Base-by-base conservation (phyloP, 768 basidiomycete species). In the Tylopilus vinaceipallidus region DNA sequence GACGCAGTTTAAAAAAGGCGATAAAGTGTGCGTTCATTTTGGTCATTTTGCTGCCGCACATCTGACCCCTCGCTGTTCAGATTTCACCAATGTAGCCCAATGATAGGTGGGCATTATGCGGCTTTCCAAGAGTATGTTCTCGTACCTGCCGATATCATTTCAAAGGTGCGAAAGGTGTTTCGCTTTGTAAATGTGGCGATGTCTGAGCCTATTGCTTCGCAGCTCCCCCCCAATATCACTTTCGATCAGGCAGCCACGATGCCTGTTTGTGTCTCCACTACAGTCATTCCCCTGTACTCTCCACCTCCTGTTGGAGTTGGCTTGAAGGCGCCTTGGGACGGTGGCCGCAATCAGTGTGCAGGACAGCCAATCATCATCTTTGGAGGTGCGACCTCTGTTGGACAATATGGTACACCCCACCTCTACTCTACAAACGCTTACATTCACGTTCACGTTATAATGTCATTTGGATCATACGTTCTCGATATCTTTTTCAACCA, bases 201-300 rank as follows among this genome's bases (percentile, higher is more conserved):
- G 2, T 37, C n/a, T 12, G 59, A 0, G 19, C 24, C 2, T 61
- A 56, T 71, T n/a, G 6, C 58, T 26, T 20, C 20, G 33, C 24
- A 71, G 68, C 62, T 78, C n/a, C 73, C 73, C 4, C 14, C 57
- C n/a, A 66, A 64, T 16, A 38, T 73, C 16, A 61, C 70, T 1
- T 68, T 71, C 45, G 73, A 74, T 19, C 51, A 71, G 47, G 77
- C 70, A 7, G 62, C 75, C 1, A 66, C 75, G 1, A 50, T 78
- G 2, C 70, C 71, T 0, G 36, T 68, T 19, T 66, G 56, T 9
- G 34, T 73, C 7, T 50, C 55, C 2, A 69, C 72, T 4, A 66
- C 70, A 1, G 63, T 60, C 29, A 42, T 66, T 4, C 68, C 64
- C 6, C 62, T 76, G 14, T 75, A 65, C 52, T 56, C 60, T 14